Evolutionary conservation across 352 stramenopile species (phyloP).

Genomic region (Phytopythium aichiense): DNA sequence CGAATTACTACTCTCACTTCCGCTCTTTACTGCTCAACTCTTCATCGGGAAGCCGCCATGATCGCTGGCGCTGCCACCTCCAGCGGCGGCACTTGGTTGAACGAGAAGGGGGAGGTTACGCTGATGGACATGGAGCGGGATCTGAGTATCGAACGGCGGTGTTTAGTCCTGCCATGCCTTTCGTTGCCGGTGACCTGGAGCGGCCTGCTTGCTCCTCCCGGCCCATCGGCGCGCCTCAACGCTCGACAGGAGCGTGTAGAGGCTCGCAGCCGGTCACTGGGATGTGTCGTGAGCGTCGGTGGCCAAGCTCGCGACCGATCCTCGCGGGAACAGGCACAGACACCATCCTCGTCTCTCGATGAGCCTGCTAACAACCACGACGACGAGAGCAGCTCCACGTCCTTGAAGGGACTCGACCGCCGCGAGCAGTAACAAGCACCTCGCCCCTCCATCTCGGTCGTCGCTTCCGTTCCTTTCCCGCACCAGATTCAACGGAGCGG

Average conservation of each 20-base stretch:
- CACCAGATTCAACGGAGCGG: not conserved
- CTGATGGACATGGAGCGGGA: not conserved
- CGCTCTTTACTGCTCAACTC: not conserved
- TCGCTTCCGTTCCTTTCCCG: not conserved
- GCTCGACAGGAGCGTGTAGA: not conserved
- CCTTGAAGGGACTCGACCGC: not conserved
- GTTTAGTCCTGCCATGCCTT: conserved; percentile 1
- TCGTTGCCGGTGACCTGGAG: not conserved
- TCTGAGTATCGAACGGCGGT: not conserved
- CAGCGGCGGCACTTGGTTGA: not conserved
- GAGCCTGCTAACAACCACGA: not conserved
- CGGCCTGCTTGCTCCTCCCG: not conserved
- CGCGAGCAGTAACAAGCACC: not conserved
- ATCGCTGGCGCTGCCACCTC: too few species aligned
- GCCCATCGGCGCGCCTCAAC: not conserved
- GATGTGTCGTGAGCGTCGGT: not conserved
- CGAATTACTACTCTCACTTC: not conserved
- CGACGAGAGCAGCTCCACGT: not conserved
- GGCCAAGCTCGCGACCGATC: not conserved
- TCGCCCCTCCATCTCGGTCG: not conserved
- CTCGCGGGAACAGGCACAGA: not conserved
- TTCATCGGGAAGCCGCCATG: not conserved
- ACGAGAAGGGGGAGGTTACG: not conserved
- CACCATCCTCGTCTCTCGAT: conserved; percentile 1
- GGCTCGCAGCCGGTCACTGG: not conserved